These are phyloP conservation scores for Solanum piurae DNA, from an alignment of 257 asterid species.

Conservation along the genomic window DNA sequence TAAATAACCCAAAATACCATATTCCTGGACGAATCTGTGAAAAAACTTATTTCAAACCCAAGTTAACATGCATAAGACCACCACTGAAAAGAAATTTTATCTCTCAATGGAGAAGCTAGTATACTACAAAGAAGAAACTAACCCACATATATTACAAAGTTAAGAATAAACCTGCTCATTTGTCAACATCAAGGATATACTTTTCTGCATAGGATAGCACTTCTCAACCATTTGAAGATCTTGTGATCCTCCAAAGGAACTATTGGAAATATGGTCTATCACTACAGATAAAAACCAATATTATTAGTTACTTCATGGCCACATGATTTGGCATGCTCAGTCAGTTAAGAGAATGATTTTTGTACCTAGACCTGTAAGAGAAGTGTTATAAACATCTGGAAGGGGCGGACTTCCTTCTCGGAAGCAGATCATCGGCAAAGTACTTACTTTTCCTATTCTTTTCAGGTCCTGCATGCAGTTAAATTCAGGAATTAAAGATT, in stretches of 20 bases:
- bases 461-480: conserved; percentile 38
- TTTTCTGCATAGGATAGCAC: conserved; percentile 91
- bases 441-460: conserved; percentile 28
- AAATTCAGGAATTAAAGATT: not conserved
- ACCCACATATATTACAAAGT: not conserved
- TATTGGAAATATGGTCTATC: conserved; percentile 35
- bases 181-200: conserved; percentile 44
- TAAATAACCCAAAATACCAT: conserved; percentile 88
- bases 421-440: conserved; percentile 71
- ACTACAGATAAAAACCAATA: conserved; percentile 32
- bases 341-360: not conserved
- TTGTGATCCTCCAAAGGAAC: conserved; percentile 44
- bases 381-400: conserved; percentile 71
- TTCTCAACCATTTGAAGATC: conserved; percentile 61
- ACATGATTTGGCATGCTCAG: not conserved
- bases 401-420: conserved; percentile 96
- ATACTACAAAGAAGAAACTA: not conserved
- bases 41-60: conserved; percentile 4
- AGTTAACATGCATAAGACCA: not conserved
- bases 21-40: conserved; percentile 79
- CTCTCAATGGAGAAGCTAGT: not conserved
- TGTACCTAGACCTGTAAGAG: conserved; percentile 67
- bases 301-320: conserved; percentile 3
- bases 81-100: not conserved
- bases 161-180: conserved; percentile 65